phyloP scores from a whole-genome alignment of 805 yeast genomes.

The Pichia paraexigua region DNA sequence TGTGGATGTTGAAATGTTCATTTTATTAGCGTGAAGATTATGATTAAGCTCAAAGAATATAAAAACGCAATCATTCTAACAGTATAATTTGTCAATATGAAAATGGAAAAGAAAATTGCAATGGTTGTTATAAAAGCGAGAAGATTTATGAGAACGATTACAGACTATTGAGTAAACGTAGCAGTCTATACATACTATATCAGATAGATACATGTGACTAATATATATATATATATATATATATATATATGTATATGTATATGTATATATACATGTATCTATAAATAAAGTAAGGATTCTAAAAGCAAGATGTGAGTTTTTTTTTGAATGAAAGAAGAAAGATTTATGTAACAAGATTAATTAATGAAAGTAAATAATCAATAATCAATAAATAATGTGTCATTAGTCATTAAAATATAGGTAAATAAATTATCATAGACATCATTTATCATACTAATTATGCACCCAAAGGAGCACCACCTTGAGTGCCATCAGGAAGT shows the following conservation, averaged over 20 bases:
- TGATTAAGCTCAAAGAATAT: not conserved
- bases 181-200: too few species aligned
- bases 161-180: too few species aligned
- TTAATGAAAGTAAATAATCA: not conserved
- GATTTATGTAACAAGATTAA: not conserved
- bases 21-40: slow-evolving; percentile 18
- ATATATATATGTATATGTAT: not conserved
- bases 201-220: not conserved
- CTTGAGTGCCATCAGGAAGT: slow-evolving; percentile 32
- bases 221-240: not conserved
- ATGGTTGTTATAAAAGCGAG: not conserved
- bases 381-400: not conserved
- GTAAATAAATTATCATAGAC: not conserved
- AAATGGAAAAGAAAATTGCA: not conserved
- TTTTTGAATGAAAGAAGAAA: not conserved
- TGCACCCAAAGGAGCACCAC: slow-evolving; percentile 11
- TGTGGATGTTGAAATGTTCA: slow-evolving; percentile 89
- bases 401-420: not conserved
- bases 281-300: not conserved
- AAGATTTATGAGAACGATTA: too few species aligned
- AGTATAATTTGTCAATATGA: not conserved
- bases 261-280: not conserved
- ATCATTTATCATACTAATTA: not conserved
- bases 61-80: not conserved
- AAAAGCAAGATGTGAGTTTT: not conserved